Base-by-base conservation (phyloP, 2,329 filamentous ascomycete species). In the Ceratocystis ficicola region DNA sequence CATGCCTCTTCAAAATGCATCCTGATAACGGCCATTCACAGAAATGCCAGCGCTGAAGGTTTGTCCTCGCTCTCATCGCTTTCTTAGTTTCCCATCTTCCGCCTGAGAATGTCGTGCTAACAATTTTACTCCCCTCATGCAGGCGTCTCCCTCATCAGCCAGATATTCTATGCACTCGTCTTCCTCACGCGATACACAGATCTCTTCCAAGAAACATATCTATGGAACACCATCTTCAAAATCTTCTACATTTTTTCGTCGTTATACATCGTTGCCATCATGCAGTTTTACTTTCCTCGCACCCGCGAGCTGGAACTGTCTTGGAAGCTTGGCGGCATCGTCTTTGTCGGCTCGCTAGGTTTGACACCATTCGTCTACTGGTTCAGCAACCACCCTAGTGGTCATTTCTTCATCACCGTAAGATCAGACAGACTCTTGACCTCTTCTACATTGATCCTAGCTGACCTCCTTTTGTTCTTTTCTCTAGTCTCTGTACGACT, bases 141-240 rank as follows among this genome's bases (percentile, higher is more conserved):
- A 89, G 88, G 92, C 68, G 88, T 96, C 68, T 96, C 91, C 28
- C 85, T 96, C 73, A 89, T 97, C 72, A 96, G 89, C 1, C 93
- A 97, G 76, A 81, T 86, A 66, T 85, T 96, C 70, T 97, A 97
- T 77, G 85, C 87, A 65, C 74, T 87, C 69, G 92, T 97, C 67
- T 97, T 96, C 77, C 80, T 86, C 72, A 86, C 90, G 3, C 85
- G 93, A 68, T 97, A 97, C 76, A 83, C 93, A 69, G 89, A 96
- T 74, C 78, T 96, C 69, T 90, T 95, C 73, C 72, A 69, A 6
- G 80, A 83, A 71, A 73, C 72, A 8, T 77, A 74, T 30, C 69
- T 71, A 68, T 94, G 88, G 84, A 93, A 94, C 76, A 83, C 87
- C 70, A 79, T 88, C 68, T 88, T 96, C 75, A 96, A 96, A 80